Evolutionary conservation across 2,329 filamentous ascomycete species (phyloP).

Genomic region (Myriosclerotinia duriaeana): DNA sequence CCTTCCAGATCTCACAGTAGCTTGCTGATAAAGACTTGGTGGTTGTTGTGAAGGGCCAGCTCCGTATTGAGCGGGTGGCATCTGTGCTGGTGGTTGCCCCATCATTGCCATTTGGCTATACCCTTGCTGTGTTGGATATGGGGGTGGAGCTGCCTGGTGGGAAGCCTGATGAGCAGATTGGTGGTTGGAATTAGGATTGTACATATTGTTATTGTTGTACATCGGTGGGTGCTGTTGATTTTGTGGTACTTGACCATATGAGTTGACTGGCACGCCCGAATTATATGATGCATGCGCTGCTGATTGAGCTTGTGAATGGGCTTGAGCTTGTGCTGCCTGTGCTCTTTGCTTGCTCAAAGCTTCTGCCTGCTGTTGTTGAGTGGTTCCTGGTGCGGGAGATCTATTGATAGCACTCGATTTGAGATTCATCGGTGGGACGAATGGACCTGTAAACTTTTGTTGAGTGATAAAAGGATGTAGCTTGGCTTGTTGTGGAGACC

Average conservation of each 20-base stretch:
- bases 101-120: slow-evolving; percentile 75
- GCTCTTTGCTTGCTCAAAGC: slow-evolving; percentile 90
- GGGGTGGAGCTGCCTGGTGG: slow-evolving; percentile 64
- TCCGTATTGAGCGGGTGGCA: slow-evolving; percentile 64
- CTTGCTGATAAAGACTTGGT: slow-evolving; percentile 72
- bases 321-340: slow-evolving; percentile 60
- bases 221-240: slow-evolving; percentile 65
- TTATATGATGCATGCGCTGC: slow-evolving; percentile 54
- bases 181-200: slow-evolving; percentile 58
- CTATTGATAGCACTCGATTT: slow-evolving; percentile 83
- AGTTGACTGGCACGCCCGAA: slow-evolving; percentile 8
- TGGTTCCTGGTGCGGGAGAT: slow-evolving; percentile 87
- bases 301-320: slow-evolving; percentile 53
- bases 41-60: slow-evolving; percentile 49
- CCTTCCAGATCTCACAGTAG: slow-evolving; percentile 72
- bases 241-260: slow-evolving; percentile 51
- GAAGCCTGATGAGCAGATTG: slow-evolving; percentile 45
- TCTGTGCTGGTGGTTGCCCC: slow-evolving; percentile 60
- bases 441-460: slow-evolving; percentile 93
- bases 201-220: slow-evolving; percentile 78
- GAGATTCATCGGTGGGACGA: slow-evolving; percentile 94
- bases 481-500: slow-evolving; percentile 97
- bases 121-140: slow-evolving; percentile 72
- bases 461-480: slow-evolving; percentile 98
- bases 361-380: slow-evolving; percentile 94